Conservation (phyloP, 305 asterid genomes). For the Lippia alba region DNA sequence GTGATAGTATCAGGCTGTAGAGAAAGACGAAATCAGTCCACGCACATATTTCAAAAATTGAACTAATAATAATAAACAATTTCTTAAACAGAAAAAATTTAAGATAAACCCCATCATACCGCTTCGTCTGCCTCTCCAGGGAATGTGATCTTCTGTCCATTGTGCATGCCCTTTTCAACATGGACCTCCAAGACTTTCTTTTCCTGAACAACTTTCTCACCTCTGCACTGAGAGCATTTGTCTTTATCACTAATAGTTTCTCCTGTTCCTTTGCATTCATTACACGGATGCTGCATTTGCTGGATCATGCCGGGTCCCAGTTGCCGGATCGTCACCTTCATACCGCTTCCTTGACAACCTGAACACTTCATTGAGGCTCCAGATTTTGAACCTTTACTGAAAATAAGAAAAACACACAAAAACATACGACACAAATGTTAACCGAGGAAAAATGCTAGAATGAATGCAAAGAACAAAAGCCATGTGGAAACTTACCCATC, state of each 20-base stretch:
- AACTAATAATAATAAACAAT: no score
- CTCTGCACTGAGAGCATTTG: conserved; percentile 60
- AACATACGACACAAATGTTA: not conserved
- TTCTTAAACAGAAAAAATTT: no score
- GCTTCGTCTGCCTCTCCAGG: conserved; percentile 73
- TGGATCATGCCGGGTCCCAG: conserved; percentile 66
- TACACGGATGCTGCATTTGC: conserved; percentile 67
- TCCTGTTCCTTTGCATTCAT: conserved; percentile 62
- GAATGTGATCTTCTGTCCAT: conserved; percentile 62
- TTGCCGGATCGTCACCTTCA: conserved; percentile 60
- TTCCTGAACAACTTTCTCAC: conserved; percentile 60
- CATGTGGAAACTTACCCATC: conserved; percentile 41
- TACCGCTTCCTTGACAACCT: conserved; percentile 62
- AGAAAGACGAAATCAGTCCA: not conserved
- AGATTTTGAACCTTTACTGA: conserved; percentile 64
- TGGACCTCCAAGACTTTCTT: conserved; percentile 65
- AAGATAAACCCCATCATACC: conserved; percentile 24
- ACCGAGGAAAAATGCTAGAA: not conserved
- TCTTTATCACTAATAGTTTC: conserved; percentile 56
- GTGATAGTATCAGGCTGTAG: conserved; percentile 56
- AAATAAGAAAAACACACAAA: not conserved
- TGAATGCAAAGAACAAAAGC: not conserved
- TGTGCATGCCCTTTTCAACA: conserved; percentile 68
- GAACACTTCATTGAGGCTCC: conserved; percentile 59
- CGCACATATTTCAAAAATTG: no score